Percentiles rank a stretch among this genome's conserved stretches.
These are phyloP conservation scores for Cercophora newfieldiana DNA, from an alignment of 495 filamentous ascomycete genomes.

Conservation along the genomic window DNA sequence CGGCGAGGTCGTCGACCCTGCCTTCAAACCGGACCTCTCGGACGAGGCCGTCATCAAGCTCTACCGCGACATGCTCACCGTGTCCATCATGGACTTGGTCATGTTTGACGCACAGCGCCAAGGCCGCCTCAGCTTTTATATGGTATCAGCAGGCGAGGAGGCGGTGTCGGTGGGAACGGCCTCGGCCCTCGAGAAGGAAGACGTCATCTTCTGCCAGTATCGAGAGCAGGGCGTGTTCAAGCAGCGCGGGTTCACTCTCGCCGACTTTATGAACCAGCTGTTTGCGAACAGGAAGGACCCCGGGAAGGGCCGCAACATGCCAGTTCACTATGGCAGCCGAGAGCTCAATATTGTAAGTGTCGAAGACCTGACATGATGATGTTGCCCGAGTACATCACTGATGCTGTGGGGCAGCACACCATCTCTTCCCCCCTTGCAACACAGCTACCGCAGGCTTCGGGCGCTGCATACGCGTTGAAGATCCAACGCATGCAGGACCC, in stretches of 20 bases:
- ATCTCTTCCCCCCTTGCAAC: slow-evolving; percentile 93
- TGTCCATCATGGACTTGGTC: slow-evolving; percentile 90
- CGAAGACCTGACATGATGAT: not conserved
- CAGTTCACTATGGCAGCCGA: slow-evolving; percentile 88
- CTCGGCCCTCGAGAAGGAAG: slow-evolving; percentile 74
- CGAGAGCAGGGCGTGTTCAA: slow-evolving; percentile 88
- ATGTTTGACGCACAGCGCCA: slow-evolving; percentile 87
- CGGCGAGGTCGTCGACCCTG: slow-evolving; percentile 74
- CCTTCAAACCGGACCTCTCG: slow-evolving; percentile 60
- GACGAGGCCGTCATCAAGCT: slow-evolving; percentile 69
- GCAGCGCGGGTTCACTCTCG: slow-evolving; percentile 83
- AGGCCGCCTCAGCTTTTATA: slow-evolving; percentile 91
- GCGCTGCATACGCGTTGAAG: slow-evolving; percentile 93
- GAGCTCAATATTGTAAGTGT: slow-evolving; percentile 73
- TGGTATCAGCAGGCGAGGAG: slow-evolving; percentile 96
- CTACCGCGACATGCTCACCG: slow-evolving; percentile 62
- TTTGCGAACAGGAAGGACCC: slow-evolving; percentile 85
- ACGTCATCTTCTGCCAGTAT: slow-evolving; percentile 94
- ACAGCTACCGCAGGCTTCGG: slow-evolving; percentile 91
- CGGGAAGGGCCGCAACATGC: slow-evolving; percentile 92
- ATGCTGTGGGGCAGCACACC: slow-evolving; percentile 62
- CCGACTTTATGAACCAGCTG: slow-evolving; percentile 91
- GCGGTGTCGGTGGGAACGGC: slow-evolving; percentile 87
- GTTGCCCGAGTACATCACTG: slow-evolving; percentile 10
- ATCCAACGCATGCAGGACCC: slow-evolving; percentile 76